Conservation (phyloP, 352 stramenopile species). For the Phytophthora idaei region DNA sequence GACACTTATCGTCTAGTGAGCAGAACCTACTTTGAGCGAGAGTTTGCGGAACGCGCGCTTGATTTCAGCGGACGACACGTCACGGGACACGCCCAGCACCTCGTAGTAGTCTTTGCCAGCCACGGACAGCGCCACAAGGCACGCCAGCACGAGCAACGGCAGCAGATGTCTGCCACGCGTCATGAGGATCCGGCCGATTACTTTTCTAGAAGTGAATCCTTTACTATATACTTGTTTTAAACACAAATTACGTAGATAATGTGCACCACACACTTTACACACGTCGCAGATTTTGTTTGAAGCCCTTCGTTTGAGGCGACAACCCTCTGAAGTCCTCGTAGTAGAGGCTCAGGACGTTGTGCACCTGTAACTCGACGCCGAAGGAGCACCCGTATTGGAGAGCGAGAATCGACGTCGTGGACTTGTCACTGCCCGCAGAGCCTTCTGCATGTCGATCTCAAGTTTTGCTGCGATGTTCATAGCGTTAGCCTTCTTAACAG, state of each 20-base stretch:
- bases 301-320: too few species aligned
- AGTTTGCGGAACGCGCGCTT: slow-evolving; percentile 89
- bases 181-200: slow-evolving; percentile 19
- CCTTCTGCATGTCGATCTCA: too few species aligned
- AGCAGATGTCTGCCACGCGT: slow-evolving; percentile 36
- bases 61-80: slow-evolving; percentile 73
- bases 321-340: too few species aligned
- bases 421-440: too few species aligned
- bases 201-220: not conserved
- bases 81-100: slow-evolving; percentile 63
- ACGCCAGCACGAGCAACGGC: slow-evolving; percentile 34
- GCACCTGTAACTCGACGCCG: too few species aligned
- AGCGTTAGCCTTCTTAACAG: too few species aligned
- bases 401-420: too few species aligned
- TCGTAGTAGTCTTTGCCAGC: slow-evolving; percentile 76
- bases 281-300: too few species aligned
- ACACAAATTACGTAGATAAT: not conserved
- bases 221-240: not conserved
- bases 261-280: not conserved
- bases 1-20: not conserved
- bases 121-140: slow-evolving; percentile 30
- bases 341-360: too few species aligned
- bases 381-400: too few species aligned
- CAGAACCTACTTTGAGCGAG: slow-evolving; percentile 74
- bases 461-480: too few species aligned